A percentile compares a stretch with the other conserved stretches of the same genome.
These are phyloP conservation scores for Gnetum montanum DNA, from an alignment of 75 land plant species.

Conservation along the genomic window DNA sequence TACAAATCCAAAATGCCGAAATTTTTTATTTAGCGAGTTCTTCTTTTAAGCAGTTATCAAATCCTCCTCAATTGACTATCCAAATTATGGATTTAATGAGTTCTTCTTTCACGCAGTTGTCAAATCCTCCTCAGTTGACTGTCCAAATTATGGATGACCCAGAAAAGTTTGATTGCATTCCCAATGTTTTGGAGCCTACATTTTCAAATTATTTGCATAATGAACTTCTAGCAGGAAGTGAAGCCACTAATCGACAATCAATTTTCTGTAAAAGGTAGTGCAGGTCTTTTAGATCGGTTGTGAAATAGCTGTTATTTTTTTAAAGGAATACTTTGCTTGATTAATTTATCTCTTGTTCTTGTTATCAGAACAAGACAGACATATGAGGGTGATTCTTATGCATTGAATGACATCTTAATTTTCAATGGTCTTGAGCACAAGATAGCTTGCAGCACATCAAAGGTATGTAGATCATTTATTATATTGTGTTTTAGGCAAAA, in stretches of 20 bases:
- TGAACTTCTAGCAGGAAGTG: slow-evolving; percentile 37
- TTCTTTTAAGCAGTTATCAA: slow-evolving; percentile 32
- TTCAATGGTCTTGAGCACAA: slow-evolving; percentile 77
- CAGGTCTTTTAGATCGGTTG: neutral
- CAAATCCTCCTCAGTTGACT: slow-evolving; percentile 32
- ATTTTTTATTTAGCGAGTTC: too few species aligned
- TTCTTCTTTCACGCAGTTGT: slow-evolving; percentile 25
- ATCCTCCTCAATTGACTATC: slow-evolving; percentile 26
- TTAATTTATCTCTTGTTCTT: neutral
- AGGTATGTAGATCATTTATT: slow-evolving; percentile 23
- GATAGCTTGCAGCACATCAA: slow-evolving; percentile 65
- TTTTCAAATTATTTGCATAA: slow-evolving; percentile 63
- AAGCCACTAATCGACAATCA: slow-evolving; percentile 16
- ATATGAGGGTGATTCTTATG: slow-evolving; percentile 16
- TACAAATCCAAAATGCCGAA: slow-evolving; percentile 5
- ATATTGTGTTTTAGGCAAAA: neutral
- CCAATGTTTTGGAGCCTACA: slow-evolving; percentile 55
- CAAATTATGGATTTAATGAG: too few species aligned
- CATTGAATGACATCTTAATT: slow-evolving; percentile 31
- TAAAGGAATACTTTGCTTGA: neutral
- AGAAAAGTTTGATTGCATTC: slow-evolving; percentile 69
- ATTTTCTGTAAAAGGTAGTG: slow-evolving; percentile 41
- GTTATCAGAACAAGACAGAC: slow-evolving; percentile 45
- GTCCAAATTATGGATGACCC: slow-evolving; percentile 71
- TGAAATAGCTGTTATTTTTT: too few species aligned